Evolutionary conservation across 78 protist species (phyloP).

Genomic region (Cavenderia fasciculata): DNA sequence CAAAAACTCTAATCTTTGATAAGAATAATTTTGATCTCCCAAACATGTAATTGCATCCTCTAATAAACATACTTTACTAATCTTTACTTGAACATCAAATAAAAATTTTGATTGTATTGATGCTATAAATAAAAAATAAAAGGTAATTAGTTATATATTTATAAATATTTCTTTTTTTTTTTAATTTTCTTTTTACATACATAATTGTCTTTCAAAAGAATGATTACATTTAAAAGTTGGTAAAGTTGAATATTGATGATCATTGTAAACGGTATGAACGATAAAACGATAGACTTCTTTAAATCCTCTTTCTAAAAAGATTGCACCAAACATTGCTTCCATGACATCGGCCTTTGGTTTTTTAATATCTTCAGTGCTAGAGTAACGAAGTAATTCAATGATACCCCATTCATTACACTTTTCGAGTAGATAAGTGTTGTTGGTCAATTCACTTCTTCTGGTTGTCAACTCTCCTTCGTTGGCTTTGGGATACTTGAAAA

Average conservation of each 20-base stretch:
- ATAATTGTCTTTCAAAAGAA: neutral
- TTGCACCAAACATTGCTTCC: conserved; percentile 60
- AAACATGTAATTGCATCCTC: neutral
- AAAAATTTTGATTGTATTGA: neutral
- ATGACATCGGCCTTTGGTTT: conserved; percentile 70
- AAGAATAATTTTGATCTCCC: neutral
- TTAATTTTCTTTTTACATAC: too few relatives aligned
- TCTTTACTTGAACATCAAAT: neutral
- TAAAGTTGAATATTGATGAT: neutral
- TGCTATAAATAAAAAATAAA: neutral
- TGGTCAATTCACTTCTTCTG: conserved; percentile 8
- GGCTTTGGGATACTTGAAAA: neutral
- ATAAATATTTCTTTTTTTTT: too few relatives aligned
- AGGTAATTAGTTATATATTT: too few relatives aligned
- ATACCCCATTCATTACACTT: neutral
- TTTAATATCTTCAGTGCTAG: neutral
- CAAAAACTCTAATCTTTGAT: conserved; percentile 71
- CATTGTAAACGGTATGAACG: neutral
- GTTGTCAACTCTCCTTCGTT: conserved; percentile 30
- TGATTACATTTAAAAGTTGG: conserved; percentile 8
- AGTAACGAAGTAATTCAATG: conserved; percentile 24
- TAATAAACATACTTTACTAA: neutral
- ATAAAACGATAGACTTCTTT: neutral
- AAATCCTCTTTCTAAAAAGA: conserved; percentile 25
- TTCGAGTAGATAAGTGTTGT: conserved; percentile 9